Base-by-base conservation (phyloP, 257 asterid genomes). In the Petrea volubilis region DNA sequence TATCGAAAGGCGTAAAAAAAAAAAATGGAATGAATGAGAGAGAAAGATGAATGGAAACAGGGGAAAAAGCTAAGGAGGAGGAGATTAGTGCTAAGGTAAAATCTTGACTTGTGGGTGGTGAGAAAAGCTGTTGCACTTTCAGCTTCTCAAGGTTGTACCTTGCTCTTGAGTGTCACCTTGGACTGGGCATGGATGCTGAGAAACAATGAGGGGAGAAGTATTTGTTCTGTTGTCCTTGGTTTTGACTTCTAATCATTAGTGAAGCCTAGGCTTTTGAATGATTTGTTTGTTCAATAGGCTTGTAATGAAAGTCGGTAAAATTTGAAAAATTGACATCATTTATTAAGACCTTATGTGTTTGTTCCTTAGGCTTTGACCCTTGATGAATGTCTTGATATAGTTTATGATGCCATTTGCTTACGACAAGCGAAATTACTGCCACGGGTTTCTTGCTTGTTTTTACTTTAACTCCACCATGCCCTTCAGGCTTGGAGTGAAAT, bases 111-210 rank as follows among this genome's bases (percentile, higher is more conserved):
- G 28, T 28, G 56, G 24, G 53, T 44, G 69, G 25, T 28, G 68
- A 41, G 8, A 38, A 31, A 47, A 52, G 60, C 10, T 9, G 36
- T 28, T 24, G 70, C 64, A 56, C 79, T 60, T 49, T 64, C 52
- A 47, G 17, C 41, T 68, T 67, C 52, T 74, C 12, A 58, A 29
- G 47, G 72, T 61, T 73, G 82, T 77, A 71, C 70, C 31, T 80
- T 50, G 57, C 21, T 57, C 66, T 58, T 51, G 74, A 23, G 20
- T 61, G 60, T 64, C 44, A 38, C 51, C 52, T 65, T 51, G 17
- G 44, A 70, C 36, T 58, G 63, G 61, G 52, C 12, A 50, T 23
- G 13, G 14, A 52, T 50, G 67, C 56, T 59, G 60, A 3, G 67
- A 20, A 60, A 64, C 38, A 24, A 31, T 50, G 60, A 28, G 6